These are phyloP conservation scores for Aureobasidium mangrovei DNA, from an alignment of 2,329 filamentous ascomycete species.

Conservation along the genomic window DNA sequence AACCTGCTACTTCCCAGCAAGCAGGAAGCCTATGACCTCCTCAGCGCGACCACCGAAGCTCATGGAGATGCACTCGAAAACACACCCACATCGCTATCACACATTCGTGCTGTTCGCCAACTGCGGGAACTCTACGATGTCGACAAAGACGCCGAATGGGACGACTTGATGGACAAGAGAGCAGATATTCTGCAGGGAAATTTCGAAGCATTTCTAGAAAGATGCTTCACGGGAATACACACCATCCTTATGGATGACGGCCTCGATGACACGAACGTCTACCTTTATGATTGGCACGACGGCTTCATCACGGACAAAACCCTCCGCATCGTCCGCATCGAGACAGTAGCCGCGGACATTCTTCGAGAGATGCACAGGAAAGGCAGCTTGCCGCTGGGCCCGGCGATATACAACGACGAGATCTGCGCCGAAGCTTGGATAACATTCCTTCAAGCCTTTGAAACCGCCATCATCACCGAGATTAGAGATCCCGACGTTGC, in stretches of 20 bases:
- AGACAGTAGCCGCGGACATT: constrained; percentile 58
- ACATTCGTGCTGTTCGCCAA: constrained; percentile 61
- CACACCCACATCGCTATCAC: constrained; percentile 54
- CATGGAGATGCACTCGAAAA: constrained; percentile 57
- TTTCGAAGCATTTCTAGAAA: constrained; percentile 48
- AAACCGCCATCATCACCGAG: constrained; percentile 44
- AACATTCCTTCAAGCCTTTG: constrained; percentile 43
- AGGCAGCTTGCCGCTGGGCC: constrained; percentile 22
- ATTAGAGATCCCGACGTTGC: constrained; percentile 60
- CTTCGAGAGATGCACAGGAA: constrained; percentile 39
- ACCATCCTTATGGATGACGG: constrained; percentile 73
- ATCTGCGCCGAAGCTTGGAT: constrained; percentile 29
- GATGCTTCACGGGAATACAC: constrained; percentile 64
- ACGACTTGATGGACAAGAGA: constrained; percentile 43
- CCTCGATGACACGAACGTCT: constrained; percentile 46
- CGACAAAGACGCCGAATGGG: constrained; percentile 48
- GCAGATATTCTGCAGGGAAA: constrained; percentile 37
- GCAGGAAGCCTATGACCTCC: constrained; percentile 43
- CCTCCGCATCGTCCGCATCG: constrained; percentile 69
- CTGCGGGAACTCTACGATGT: constrained; percentile 58
- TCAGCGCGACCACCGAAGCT: constrained; percentile 65
- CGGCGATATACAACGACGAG: constrained; percentile 24
- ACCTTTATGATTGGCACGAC: constrained; percentile 57
- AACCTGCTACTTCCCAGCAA: constrained; percentile 51
- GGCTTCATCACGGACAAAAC: constrained; percentile 54